These are phyloP conservation scores for Baorangia bicolor DNA, from an alignment of 768 basidiomycete species.

Conservation along the genomic window DNA sequence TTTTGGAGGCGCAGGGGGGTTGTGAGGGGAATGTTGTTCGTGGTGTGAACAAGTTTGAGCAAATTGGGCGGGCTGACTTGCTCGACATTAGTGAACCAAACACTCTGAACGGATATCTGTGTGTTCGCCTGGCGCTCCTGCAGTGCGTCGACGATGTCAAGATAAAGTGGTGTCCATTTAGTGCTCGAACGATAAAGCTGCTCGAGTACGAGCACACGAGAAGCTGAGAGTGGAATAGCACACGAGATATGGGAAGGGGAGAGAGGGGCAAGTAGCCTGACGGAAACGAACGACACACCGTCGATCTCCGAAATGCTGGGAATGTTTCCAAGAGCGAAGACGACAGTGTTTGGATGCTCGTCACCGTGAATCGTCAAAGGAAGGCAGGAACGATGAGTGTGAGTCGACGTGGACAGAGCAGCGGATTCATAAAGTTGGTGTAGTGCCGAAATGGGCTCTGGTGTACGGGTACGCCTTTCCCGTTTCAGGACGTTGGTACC, in stretches of 20 bases:
- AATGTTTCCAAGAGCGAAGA: conserved; percentile 67
- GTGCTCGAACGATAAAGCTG: conserved; percentile 74
- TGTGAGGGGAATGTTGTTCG: conserved; percentile 36
- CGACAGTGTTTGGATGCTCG: conserved; percentile 57
- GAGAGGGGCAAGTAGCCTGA: conserved; percentile 72
- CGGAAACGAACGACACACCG: conserved; percentile 59
- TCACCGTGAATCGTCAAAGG: conserved; percentile 55
- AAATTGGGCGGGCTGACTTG: conserved; percentile 44
- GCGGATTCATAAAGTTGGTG: conserved; percentile 68
- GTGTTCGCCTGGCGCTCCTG: conserved; percentile 53
- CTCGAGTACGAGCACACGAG: conserved; percentile 77
- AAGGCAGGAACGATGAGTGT: conserved; percentile 59
- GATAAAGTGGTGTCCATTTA: conserved; percentile 85
- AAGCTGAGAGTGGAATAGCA: conserved; percentile 59
- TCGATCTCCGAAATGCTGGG: conserved; percentile 45
- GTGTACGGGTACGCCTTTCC: not conserved
- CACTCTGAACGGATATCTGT: conserved; percentile 58
- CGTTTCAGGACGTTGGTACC: not conserved
- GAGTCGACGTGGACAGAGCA: conserved; percentile 59
- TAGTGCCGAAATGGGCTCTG: conserved; percentile 25
- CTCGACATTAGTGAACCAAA: conserved; percentile 53
- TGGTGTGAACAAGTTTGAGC: conserved; percentile 49
- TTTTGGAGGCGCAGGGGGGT: conserved; percentile 51
- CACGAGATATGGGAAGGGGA: conserved; percentile 52
- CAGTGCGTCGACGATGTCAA: conserved; percentile 74